Percentiles rank a stretch among this genome's conserved stretches.
phyloP scores from a whole-genome alignment of 306 rosid species.

The Alnus rubra region DNA sequence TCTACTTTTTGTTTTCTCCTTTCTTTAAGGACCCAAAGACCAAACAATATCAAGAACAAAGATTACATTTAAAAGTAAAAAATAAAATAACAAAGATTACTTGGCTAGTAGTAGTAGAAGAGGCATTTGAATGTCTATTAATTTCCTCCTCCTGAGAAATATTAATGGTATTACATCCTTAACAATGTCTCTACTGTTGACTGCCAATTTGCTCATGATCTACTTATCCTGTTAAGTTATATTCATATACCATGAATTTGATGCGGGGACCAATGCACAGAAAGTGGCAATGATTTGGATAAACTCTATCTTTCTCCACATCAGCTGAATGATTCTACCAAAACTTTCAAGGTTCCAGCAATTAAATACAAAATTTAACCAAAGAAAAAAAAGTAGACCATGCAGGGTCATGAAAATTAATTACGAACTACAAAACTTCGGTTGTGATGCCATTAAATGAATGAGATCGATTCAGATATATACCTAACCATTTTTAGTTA shows the following conservation, averaged over 20 bases:
- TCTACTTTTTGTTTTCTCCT: not conserved
- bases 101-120: too few species aligned
- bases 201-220: not conserved
- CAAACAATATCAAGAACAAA: not conserved
- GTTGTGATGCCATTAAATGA: not conserved
- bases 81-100: too few species aligned
- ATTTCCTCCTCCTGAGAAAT: too few species aligned
- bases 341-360: too few species aligned
- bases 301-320: slow-evolving; percentile 57
- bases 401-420: not conserved
- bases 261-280: slow-evolving; percentile 52
- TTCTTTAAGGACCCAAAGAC: not conserved
- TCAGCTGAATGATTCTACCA: slow-evolving; percentile 38
- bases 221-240: not conserved
- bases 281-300: slow-evolving; percentile 49
- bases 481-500: not conserved
- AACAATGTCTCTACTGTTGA: not conserved
- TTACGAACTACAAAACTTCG: too few species aligned
- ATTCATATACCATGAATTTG: slow-evolving; percentile 53
- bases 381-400: too few species aligned
- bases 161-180: too few species aligned
- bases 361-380: too few species aligned
- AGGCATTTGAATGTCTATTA: too few species aligned
- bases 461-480: not conserved
- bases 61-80: not conserved